Evolutionary conservation across 768 basidiomycete species (phyloP), one percentile per base, ranked within the genome.

Genomic region (Lactarius quietus): DNA sequence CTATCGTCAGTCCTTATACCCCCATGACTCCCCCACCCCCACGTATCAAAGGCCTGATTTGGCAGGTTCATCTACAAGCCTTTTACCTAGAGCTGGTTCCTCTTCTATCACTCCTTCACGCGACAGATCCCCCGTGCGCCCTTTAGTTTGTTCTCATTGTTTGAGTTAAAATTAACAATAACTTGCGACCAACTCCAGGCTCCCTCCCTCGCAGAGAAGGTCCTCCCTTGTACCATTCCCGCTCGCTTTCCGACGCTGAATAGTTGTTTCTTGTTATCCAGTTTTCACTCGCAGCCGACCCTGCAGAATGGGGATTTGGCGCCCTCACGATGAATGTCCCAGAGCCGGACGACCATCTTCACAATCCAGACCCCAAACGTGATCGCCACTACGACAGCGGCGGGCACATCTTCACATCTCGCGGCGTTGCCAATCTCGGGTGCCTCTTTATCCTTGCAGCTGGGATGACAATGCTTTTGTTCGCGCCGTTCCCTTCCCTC

Each of bases 361-460:
- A 89, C 70, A 85, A 83, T 68, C 88, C 88, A 0, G 82, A 86
- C 73, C 83, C 85, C 4, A 77, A 72, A 36, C 78, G 83, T 23
- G 84, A 87, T 67, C 72, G 78, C 53, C 80, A 79, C 70, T 80
- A 78, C n/a, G 85, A 88, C 72, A 53, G 71, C 43, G 82, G 84
- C 10, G 87, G 87, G 2, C 77, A 79, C 56, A 79, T 91, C 58
- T 84, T 84, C 63, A 88, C 88, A 20, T 57, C 72, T 12, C 79
- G 90, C 65, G 90, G 89, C 10, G 68, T 90, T 52, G 79, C 79
- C 3, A 92, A 92, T 70, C 78, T 88, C 3, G 84, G 89, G 0
- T 91, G 87, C 71, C 78, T 92, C 17, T 73, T 83, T 61, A 62
- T 89, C 55, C 80, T 92, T n/a, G 78, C 74, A 5, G 61, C 75